Evolutionary conservation across 179 eudicot genomes (phyloP).

Genomic region (Actinidia arguta): DNA sequence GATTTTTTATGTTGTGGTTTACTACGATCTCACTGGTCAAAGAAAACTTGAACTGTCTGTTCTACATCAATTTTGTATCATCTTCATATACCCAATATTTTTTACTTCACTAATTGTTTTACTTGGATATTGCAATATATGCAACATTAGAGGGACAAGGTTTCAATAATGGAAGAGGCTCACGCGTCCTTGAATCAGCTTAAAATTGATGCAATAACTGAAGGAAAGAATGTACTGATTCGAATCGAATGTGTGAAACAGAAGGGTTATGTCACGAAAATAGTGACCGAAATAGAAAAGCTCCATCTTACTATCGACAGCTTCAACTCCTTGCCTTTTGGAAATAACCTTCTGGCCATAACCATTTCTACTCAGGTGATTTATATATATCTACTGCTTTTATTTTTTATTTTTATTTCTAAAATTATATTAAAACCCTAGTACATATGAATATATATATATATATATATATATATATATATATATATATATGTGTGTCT

Average conservation of each 20-base stretch:
- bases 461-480: too few species aligned
- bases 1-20: too few species aligned
- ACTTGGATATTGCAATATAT: too few species aligned
- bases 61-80: too few species aligned
- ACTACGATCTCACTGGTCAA: too few species aligned
- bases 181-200: too few species aligned
- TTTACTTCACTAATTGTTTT: too few species aligned
- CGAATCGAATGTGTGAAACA: neutral
- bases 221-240: neutral
- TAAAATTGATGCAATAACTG: neutral
- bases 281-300: conserved; percentile 6
- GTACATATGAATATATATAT: neutral
- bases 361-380: conserved; percentile 11
- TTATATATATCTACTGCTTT: neutral
- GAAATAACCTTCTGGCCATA: neutral
- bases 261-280: neutral
- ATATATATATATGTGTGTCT: too few species aligned
- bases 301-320: neutral
- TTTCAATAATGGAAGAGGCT: too few species aligned
- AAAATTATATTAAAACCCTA: neutral
- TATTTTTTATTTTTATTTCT: neutral
- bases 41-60: too few species aligned
- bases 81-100: too few species aligned
- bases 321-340: conserved; percentile 9
- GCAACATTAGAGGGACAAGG: too few species aligned